A percentile compares a stretch with the other conserved stretches of the same genome.
Conservation (phyloP, 2,329 filamentous ascomycete genomes). For the Colletotrichum plurivorum region DNA sequence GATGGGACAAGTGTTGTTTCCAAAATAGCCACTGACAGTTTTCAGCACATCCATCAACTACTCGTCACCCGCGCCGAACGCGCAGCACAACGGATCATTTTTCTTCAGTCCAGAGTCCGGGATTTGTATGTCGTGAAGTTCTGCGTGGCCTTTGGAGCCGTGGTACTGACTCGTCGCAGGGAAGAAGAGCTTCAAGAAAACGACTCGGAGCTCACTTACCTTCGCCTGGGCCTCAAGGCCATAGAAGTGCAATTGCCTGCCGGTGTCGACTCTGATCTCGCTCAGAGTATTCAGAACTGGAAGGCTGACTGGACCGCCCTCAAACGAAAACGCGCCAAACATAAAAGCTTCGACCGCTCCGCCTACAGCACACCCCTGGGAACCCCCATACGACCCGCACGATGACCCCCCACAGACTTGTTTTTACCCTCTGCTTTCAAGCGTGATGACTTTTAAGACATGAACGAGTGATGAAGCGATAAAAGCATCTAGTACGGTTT, state of each 20-base stretch:
- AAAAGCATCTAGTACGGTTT: conserved; percentile 38
- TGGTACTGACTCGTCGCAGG: conserved; percentile 50
- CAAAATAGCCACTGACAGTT: conserved; percentile 15
- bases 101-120: conserved; percentile 70
- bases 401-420: conserved; percentile 35
- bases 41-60: conserved; percentile 72
- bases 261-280: conserved; percentile 68
- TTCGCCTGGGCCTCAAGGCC: conserved; percentile 73
- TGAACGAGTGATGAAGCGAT: conserved; percentile 40
- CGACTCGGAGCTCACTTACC: conserved; percentile 72
- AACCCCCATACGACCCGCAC: conserved; percentile 33
- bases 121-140: conserved; percentile 63
- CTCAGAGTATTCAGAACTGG: conserved; percentile 72
- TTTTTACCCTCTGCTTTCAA: conserved; percentile 34
- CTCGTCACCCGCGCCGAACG: conserved; percentile 71
- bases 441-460: conserved; percentile 37
- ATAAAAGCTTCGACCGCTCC: conserved; percentile 37
- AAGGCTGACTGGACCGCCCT: conserved; percentile 71
- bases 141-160: neutral
- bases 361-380: conserved; percentile 37
- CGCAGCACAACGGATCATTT: conserved; percentile 70
- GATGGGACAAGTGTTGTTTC: conserved; percentile 39
- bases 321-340: conserved; percentile 59
- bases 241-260: conserved; percentile 72
- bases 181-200: conserved; percentile 69